Evolutionary conservation across 257 asterid genomes (phyloP).

Genomic region (Forsythia suspensa): DNA sequence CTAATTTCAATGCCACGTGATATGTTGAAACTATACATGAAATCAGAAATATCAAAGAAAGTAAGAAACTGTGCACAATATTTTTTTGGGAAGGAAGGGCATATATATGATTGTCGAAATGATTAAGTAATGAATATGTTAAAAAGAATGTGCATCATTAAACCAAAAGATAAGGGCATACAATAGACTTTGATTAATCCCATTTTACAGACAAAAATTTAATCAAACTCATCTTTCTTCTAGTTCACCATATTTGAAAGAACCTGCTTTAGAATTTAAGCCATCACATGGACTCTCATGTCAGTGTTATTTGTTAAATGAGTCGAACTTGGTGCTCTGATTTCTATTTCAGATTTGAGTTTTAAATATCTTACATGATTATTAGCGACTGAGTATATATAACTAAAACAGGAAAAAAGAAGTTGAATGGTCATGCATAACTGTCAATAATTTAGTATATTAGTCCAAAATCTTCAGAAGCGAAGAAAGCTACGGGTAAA

Average conservation of each 20-base stretch:
- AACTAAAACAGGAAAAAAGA: not conserved
- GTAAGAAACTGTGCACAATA: not conserved
- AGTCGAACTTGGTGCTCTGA: not conserved
- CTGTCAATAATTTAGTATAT: not conserved
- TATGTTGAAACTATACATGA: not conserved
- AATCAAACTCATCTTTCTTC: not conserved
- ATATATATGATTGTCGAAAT: not conserved
- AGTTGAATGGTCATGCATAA: not conserved
- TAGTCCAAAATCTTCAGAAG: not conserved
- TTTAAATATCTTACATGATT: not conserved
- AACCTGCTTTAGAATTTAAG: not conserved
- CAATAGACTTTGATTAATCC: not conserved
- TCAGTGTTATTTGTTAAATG: not conserved
- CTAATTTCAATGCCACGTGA: not conserved
- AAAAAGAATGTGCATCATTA: not conserved
- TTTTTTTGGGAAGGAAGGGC: not conserved
- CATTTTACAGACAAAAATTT: no score
- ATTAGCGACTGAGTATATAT: no score
- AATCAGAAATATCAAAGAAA: not conserved
- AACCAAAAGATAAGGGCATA: not conserved
- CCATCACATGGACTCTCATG: not conserved
- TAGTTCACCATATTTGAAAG: not conserved
- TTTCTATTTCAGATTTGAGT: not conserved
- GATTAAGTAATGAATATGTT: not conserved
- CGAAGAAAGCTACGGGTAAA: not conserved